Percentiles rank a stretch among this genome's conserved stretches.
These are phyloP conservation scores for Pleurotus sapidus DNA, from an alignment of 768 basidiomycete genomes.

Conservation along the genomic window DNA sequence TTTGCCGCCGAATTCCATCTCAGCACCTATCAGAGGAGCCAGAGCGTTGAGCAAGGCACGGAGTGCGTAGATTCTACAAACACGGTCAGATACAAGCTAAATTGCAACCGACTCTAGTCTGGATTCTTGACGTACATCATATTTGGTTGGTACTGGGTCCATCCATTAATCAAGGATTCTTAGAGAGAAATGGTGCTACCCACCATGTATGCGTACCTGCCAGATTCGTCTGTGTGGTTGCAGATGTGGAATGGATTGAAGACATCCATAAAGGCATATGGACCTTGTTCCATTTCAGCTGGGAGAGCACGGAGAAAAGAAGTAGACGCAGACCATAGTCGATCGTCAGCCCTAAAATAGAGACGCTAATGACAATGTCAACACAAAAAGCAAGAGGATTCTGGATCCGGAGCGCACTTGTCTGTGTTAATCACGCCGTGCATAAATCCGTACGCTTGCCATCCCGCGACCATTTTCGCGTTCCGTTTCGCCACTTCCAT, in stretches of 20 bases:
- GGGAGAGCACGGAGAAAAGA: background rate
- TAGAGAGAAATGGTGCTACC: slow-evolving; percentile 5
- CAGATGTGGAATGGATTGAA: slow-evolving; percentile 85
- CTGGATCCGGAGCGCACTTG: slow-evolving; percentile 51
- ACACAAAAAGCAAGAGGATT: background rate
- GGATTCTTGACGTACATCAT: slow-evolving; percentile 60
- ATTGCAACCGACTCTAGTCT: background rate
- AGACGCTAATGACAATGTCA: slow-evolving; percentile 31
- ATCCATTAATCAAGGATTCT: background rate
- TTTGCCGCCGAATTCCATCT: slow-evolving; percentile 51
- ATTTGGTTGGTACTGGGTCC: slow-evolving; percentile 62
- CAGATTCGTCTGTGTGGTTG: slow-evolving; percentile 81
- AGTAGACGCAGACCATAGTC: slow-evolving; percentile 54
- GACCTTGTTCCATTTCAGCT: slow-evolving; percentile 44
- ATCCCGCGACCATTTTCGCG: slow-evolving; percentile 89
- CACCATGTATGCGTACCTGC: slow-evolving; percentile 72
- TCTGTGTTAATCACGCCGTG: slow-evolving; percentile 98
- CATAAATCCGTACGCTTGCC: slow-evolving; percentile 96
- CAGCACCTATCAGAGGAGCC: slow-evolving; percentile 84
- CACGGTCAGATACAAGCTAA: background rate
- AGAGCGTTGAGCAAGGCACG: slow-evolving; percentile 75
- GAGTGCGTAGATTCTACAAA: slow-evolving; percentile 68
- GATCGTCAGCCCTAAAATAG: slow-evolving; percentile 71
- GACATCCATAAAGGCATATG: slow-evolving; percentile 94
- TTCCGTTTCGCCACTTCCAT: slow-evolving; percentile 82